Evolutionary conservation across 768 basidiomycete species (phyloP).

Genomic region (Mycena kentingensis): DNA sequence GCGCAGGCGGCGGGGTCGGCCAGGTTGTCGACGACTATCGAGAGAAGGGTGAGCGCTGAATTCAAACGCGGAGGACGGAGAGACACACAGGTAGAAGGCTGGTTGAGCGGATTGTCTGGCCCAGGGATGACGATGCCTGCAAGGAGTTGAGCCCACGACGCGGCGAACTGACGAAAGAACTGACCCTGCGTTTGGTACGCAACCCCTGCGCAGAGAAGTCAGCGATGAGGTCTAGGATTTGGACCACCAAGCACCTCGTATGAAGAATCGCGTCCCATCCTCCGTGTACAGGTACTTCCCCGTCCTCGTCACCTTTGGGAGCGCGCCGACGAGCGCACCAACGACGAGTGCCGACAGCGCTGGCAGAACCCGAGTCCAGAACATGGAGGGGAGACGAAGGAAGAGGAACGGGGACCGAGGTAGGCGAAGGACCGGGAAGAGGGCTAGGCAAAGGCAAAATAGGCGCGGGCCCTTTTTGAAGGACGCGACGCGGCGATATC

Average conservation of each 20-base stretch:
- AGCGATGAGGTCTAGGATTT: too few species aligned
- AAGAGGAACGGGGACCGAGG: too few species aligned
- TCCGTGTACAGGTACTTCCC: constrained; percentile 83
- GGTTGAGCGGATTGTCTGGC: constrained; percentile 7
- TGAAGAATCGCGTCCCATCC: constrained; percentile 78
- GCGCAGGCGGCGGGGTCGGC: constrained; percentile 65
- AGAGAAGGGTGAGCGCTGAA: constrained; percentile 51
- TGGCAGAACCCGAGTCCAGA: background rate
- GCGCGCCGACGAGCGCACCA: constrained; percentile 36
- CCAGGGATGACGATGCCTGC: constrained; percentile 3
- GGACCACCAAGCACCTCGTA: too few species aligned
- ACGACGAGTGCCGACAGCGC: background rate
- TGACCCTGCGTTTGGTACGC: constrained; percentile 84
- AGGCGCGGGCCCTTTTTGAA: too few species aligned
- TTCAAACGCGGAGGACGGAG: constrained; percentile 26
- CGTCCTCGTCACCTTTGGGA: constrained; percentile 65
- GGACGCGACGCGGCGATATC: too few species aligned
- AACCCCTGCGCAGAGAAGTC: constrained; percentile 81
- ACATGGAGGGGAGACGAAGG: too few species aligned
- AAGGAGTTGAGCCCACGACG: background rate
- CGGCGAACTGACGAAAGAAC: constrained; percentile 2
- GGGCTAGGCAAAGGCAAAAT: too few species aligned
- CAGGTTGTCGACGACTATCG: constrained; percentile 75
- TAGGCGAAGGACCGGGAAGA: too few species aligned
- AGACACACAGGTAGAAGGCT: constrained; percentile 18